Conservation (phyloP, 2,329 filamentous ascomycete species). For the Xylariaceae sp. region DNA sequence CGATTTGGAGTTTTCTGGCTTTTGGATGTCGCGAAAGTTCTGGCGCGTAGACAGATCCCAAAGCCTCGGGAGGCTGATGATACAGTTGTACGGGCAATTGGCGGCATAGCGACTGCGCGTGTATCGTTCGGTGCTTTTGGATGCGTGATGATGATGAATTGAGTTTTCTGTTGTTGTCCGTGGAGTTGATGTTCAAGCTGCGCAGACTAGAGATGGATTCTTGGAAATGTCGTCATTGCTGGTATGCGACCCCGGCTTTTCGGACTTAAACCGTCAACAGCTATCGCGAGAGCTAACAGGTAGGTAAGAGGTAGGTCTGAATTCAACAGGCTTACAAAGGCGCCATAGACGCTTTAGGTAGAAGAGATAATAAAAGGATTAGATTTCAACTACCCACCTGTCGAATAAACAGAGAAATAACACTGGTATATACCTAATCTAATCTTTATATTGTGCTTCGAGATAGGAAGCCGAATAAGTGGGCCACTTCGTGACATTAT, state of each 20-base stretch:
- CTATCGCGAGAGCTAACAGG: background rate
- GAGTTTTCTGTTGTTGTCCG: background rate
- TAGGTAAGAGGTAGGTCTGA: background rate
- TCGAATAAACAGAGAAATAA: too few relatives aligned
- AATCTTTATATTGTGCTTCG: too few relatives aligned
- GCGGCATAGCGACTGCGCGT: slow-evolving; percentile 9
- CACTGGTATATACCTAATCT: too few relatives aligned
- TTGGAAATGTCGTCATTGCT: background rate
- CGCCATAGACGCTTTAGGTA: too few relatives aligned
- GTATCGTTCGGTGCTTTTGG: background rate
- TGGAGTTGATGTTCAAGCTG: background rate
- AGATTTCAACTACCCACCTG: too few relatives aligned
- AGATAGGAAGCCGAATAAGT: too few relatives aligned
- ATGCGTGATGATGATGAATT: background rate
- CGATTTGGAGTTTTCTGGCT: slow-evolving; percentile 34
- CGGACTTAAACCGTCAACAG: background rate
- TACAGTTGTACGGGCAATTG: slow-evolving; percentile 5
- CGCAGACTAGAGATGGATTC: background rate
- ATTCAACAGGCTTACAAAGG: too few relatives aligned
- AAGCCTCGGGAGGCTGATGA: slow-evolving; percentile 8
- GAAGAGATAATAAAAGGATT: too few relatives aligned
- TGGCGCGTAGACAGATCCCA: background rate
- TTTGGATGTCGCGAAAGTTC: slow-evolving; percentile 30
- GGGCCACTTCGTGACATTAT: too few relatives aligned
- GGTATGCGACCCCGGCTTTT: background rate